Evolutionary conservation across 371 early-diverging fungal species (phyloP), one percentile per base, ranked within the genome.

Genomic region (Mucor indicus): DNA sequence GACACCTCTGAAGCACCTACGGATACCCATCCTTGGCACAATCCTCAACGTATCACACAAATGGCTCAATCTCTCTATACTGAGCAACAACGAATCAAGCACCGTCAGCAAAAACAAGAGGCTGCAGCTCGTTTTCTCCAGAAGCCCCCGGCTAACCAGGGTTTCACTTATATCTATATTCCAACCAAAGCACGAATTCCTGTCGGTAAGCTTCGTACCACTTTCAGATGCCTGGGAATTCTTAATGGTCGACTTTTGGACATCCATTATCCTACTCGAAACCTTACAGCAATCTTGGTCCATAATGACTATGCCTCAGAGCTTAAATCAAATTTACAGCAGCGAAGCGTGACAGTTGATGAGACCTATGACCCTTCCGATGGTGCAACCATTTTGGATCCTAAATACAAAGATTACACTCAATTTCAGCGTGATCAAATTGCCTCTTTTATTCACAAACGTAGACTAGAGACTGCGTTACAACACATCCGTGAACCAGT

Each of bases 141-240:
- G 22, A 40, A 12, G 22, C 32, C 33, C 7, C 33, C 38, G 25
- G 22, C 24, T 13, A 55, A 29, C 11, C 49, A 48, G 30, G 49
- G 49, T 13, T 55, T 55, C 44, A 31, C 48, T 44, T 49, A 49
- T 39, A 20, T 55, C 9, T 49, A 55, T 29, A 10, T 49, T 16
- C 32, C 44, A 7, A 39, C 33, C 25, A 38, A 38, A 12, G 30
- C 48, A 21, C 25, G 41, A 19, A 21, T 40, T 15, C 41, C 41
- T 13, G 25, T 40, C 9, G 41, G 41, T 24, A 40, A 40, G 24
- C 41, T 40, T 2, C 41, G 41, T 13, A 20, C 25, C 12, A 19
- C 9, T 12, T n/a, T 40, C 16, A 1, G 41, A 16, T 12, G 20
- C n/a, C 9, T 40, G 35, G 35, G 43, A 2, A 5, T 48, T 2